Percentiles rank a stretch among this genome's conserved stretches.
phyloP scores from a whole-genome alignment of 768 basidiomycete genomes.

The Amanita molliuscula region DNA sequence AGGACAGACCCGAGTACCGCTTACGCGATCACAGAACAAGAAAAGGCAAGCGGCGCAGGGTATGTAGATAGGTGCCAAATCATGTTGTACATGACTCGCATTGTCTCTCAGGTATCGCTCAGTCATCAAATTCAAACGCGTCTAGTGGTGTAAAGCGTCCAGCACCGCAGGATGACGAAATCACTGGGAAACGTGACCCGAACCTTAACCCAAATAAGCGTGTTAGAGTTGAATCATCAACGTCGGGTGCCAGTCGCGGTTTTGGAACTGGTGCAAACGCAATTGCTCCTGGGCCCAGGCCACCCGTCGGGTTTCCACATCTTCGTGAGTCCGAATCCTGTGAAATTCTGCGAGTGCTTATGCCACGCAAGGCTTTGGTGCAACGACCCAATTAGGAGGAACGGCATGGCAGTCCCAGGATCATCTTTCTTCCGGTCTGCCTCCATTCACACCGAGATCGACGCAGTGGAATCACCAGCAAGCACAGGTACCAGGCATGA shows the following conservation, averaged over 20 bases:
- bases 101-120: not conserved
- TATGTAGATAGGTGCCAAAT: not conserved
- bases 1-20: too few species aligned
- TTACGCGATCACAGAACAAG: too few species aligned
- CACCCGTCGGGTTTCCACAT: not conserved
- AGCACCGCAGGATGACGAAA: not conserved
- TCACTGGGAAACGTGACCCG: not conserved
- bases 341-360: too few species aligned
- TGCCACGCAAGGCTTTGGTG: too few species aligned
- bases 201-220: not conserved
- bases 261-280: not conserved
- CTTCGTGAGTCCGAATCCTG: too few species aligned
- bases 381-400: too few species aligned
- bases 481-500: not conserved
- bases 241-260: not conserved
- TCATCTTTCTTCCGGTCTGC: too few species aligned
- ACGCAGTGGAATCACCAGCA: not conserved
- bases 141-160: not conserved
- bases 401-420: too few species aligned
- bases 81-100: not conserved
- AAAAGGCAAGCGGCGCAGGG: too few species aligned
- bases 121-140: not conserved
- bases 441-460: too few species aligned
- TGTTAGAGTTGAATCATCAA: not conserved
- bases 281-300: not conserved